Base-by-base conservation (phyloP, 2,329 filamentous ascomycete species). In the Talaromyces sp. region DNA sequence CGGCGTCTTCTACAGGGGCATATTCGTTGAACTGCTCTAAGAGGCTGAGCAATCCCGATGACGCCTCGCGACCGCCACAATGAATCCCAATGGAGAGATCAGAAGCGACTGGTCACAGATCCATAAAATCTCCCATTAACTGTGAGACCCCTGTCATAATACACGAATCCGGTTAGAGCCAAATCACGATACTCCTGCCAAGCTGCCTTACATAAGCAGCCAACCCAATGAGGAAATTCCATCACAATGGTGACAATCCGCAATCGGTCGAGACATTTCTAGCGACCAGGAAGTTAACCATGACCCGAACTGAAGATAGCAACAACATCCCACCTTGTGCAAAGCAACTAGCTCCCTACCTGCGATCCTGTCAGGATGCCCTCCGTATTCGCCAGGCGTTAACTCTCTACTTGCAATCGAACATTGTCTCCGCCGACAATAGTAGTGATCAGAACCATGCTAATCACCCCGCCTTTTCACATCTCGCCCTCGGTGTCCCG, bases 351-450 rank as follows among this genome's bases (percentile, higher is more conserved):
- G 63, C 66, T 62, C 73, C 73, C 63, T 76, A 75, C 65, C 63
- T 75, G 64, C 73, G 69, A 58, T 65, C 64, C 53, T 69, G 70
- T 40, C 70, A 74, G 61, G 74, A 75, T 61, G 67, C 67, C 43
- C 68, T 75, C 43, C 68, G 64, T 25, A 75, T 76, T 48, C 72
- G 74, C 61, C 73, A 74, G 60, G 69, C 65, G 4, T 61, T 76
- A 63, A 75, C 74, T 25, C 62, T 63, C 19, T 71, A 75, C 59
- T 66, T 76, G 8, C 69, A 67, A 53, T 73, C 72, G 3, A 69
- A 73, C 22, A 67, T 76, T 25, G 63, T 63, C 10, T 71, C 70
- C 50, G n/a, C 45, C 45, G 37, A 37, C 9, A 17, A 25, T 10
- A 37, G 13, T 17, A 63, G 61, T 15, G 40, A 59, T 33, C 59